Conservation (phyloP, 2,329 filamentous ascomycete species). For the Pseudocercospora crystallina region DNA sequence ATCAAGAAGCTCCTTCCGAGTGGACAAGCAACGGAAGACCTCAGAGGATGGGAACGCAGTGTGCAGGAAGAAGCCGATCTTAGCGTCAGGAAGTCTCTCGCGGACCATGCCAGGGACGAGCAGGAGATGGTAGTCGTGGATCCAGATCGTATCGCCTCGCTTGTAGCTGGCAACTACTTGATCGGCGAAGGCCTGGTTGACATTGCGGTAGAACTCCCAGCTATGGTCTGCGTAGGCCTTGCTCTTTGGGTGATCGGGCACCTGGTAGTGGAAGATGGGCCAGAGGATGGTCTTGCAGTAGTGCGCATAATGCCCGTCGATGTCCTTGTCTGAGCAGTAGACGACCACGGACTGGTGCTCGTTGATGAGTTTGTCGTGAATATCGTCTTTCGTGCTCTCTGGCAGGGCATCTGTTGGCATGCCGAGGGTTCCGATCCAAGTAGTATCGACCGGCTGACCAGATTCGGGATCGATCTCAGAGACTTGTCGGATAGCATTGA, state of each 20-base stretch:
- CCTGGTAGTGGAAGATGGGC: slow-evolving; percentile 98
- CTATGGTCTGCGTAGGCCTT: slow-evolving; percentile 97
- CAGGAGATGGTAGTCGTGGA: slow-evolving; percentile 92
- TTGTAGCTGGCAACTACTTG: slow-evolving; percentile 91
- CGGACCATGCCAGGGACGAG: slow-evolving; percentile 87
- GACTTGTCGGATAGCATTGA: slow-evolving; percentile 82
- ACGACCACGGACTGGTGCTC: slow-evolving; percentile 77
- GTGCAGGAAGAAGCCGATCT: slow-evolving; percentile 95
- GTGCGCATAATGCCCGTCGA: slow-evolving; percentile 90
- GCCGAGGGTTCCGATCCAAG: slow-evolving; percentile 89
- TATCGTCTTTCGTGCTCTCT: slow-evolving; percentile 74
- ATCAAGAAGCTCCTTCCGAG: slow-evolving; percentile 81
- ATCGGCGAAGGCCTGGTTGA: slow-evolving; percentile 92
- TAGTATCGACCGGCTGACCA: slow-evolving; percentile 70
- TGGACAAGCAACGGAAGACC: slow-evolving; percentile 87
- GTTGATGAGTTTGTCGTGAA: slow-evolving; percentile 75
- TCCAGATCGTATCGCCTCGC: slow-evolving; percentile 86
- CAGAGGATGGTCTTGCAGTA: slow-evolving; percentile 98
- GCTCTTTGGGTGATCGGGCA: slow-evolving; percentile 96
- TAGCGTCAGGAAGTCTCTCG: slow-evolving; percentile 84
- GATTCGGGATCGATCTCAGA: slow-evolving; percentile 46
- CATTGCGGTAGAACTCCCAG: slow-evolving; percentile 76
- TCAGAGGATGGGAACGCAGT: slow-evolving; percentile 95
- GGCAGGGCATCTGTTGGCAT: slow-evolving; percentile 89
- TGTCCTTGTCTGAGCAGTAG: slow-evolving; percentile 85